phyloP scores from a whole-genome alignment of 345 rosid species.

The Melastoma malabathricum region DNA sequence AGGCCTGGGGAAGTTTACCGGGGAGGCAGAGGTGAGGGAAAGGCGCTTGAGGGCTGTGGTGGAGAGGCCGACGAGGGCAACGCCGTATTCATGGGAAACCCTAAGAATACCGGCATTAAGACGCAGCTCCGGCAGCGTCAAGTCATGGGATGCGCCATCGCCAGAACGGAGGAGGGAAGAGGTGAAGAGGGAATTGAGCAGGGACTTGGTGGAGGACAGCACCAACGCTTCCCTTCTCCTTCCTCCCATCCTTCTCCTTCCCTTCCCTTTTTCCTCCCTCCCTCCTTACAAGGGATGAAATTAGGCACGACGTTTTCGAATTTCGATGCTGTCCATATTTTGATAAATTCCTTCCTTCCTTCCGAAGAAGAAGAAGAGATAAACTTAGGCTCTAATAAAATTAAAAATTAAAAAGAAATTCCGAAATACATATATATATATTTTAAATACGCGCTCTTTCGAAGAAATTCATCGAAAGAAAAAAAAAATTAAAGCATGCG shows the following conservation, averaged over 20 bases:
- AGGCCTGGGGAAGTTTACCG: constrained; percentile 25
- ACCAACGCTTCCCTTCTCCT: constrained; percentile 74
- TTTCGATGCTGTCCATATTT: no score
- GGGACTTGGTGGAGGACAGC: constrained; percentile 61
- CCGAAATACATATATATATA: no score
- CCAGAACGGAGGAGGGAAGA: constrained; percentile 17
- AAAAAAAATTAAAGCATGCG: no score
- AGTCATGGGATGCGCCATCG: constrained; percentile 4
- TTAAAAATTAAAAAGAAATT: no score
- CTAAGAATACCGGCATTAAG: constrained; percentile 68
- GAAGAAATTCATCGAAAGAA: no score
- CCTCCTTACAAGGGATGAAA: no score
- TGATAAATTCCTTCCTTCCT: no score
- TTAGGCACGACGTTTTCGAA: no score
- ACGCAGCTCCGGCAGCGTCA: constrained; percentile 10
- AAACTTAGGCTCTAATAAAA: no score
- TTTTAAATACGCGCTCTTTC: no score
- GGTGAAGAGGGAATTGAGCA: constrained; percentile 41
- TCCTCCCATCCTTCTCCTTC: constrained; percentile 31
- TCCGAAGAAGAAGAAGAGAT: no score
- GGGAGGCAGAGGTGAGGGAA: constrained; percentile 59
- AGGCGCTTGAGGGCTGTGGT: constrained; percentile 54
- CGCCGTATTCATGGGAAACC: constrained; percentile 31
- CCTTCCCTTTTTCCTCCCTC: no score
- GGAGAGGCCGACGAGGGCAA: constrained; percentile 55